Percentiles rank a stretch among this genome's conserved stretches.
phyloP scores from a whole-genome alignment of 352 stramenopile genomes.

The Globisporangium polare region DNA sequence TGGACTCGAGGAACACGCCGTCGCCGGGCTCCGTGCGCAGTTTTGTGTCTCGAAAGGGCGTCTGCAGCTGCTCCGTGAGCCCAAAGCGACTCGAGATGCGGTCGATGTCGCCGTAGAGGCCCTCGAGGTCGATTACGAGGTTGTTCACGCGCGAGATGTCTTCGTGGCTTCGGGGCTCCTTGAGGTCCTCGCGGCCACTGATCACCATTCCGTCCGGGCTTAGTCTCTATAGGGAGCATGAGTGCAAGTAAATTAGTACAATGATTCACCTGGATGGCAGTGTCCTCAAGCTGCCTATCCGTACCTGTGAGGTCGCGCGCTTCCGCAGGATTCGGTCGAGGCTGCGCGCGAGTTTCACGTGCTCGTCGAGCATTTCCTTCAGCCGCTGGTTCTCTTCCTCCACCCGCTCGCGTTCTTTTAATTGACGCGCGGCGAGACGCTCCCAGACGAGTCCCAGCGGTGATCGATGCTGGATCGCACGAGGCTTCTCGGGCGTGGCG shows the following conservation, averaged over 20 bases:
- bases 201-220: constrained; percentile 16
- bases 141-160: constrained; percentile 12
- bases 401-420: constrained; percentile 12
- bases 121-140: constrained; percentile 15
- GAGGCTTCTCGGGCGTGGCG: neutral
- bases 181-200: neutral
- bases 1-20: constrained; percentile 13
- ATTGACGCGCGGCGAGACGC: constrained; percentile 10
- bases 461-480: constrained; percentile 10
- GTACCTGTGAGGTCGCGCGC: constrained; percentile 9
- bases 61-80: constrained; percentile 3
- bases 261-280: neutral
- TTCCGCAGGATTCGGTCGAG: constrained; percentile 16
- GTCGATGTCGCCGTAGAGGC: constrained; percentile 12
- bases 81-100: constrained; percentile 9
- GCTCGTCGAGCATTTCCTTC: constrained; percentile 16
- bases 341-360: constrained; percentile 17
- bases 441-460: constrained; percentile 14
- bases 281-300: no score
- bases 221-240: neutral
- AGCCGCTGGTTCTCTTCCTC: constrained; percentile 16
- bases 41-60: constrained; percentile 11
- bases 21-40: neutral
- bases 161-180: neutral
- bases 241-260: no score